These are phyloP conservation scores for Aspergillus nanangensis DNA, from an alignment of 495 filamentous ascomycete genomes.

Conservation along the genomic window DNA sequence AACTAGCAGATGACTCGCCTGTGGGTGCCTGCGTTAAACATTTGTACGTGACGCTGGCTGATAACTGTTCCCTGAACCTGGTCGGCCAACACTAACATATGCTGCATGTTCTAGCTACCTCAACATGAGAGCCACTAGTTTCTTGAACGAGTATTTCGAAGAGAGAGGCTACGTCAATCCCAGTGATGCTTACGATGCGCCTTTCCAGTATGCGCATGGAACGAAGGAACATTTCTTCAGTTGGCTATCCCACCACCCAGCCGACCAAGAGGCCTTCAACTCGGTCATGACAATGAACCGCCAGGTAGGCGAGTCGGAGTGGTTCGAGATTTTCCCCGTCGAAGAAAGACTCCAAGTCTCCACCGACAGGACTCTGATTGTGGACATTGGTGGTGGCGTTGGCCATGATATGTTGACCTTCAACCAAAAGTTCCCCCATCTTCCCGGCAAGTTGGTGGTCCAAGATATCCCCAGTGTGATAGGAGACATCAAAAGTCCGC, in stretches of 20 bases:
- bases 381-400: constrained; percentile 48
- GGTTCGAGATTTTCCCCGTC: constrained; percentile 21
- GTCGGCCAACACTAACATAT: background rate
- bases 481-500: constrained; percentile 24
- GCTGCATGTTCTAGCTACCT: constrained; percentile 4
- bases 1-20: constrained; percentile 1
- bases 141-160: constrained; percentile 17
- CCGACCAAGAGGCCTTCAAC: constrained; percentile 17
- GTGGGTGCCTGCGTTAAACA: constrained; percentile 13
- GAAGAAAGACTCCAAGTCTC: constrained; percentile 10
- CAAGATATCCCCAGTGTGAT: constrained; percentile 45
- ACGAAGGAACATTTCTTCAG: constrained; percentile 24
- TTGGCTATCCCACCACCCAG: constrained; percentile 18
- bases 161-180: constrained; percentile 23
- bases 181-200: constrained; percentile 12
- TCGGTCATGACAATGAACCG: constrained; percentile 15
- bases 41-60: constrained; percentile 14
- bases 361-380: constrained; percentile 32
- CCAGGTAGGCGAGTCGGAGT: constrained; percentile 3
- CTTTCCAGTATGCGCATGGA: constrained; percentile 25
- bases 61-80: background rate
- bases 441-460: constrained; percentile 38
- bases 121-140: constrained; percentile 10
- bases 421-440: constrained; percentile 21
- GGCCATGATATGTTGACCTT: constrained; percentile 46